Conservation (phyloP, 768 basidiomycete species). For the Russula earlei region DNA sequence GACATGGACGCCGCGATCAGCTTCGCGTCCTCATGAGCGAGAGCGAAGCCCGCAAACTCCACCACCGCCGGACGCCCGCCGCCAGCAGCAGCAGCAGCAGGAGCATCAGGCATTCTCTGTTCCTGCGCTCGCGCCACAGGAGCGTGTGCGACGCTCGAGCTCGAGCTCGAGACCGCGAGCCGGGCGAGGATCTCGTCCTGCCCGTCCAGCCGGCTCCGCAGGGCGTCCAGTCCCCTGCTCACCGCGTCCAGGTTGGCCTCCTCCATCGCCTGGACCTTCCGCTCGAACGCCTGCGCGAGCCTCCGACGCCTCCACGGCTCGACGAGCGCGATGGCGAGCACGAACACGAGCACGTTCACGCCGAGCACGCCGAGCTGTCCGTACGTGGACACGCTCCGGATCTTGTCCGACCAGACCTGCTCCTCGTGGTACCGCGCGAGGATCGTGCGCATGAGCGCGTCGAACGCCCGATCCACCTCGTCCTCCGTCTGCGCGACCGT, state of each 20-base stretch:
- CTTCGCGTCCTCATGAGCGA: neutral
- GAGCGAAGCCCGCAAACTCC: conserved; percentile 12
- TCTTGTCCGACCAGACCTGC: conserved; percentile 99
- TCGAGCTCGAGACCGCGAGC: neutral
- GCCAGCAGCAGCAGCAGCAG: neutral
- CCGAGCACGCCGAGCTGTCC: conserved; percentile 78
- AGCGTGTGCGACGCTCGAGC: too few species aligned
- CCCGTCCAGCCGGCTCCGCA: conserved; percentile 11
- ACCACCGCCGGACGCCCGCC: neutral
- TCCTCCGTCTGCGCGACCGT: conserved; percentile 63
- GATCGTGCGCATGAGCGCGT: conserved; percentile 79
- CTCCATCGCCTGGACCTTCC: conserved; percentile 51
- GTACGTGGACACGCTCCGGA: conserved; percentile 90
- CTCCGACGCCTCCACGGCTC: conserved; percentile 93
- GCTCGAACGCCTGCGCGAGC: conserved; percentile 84
- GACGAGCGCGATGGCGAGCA: conserved; percentile 81
- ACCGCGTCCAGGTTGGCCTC: conserved; percentile 30
- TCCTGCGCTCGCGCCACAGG: neutral
- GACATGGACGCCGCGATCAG: neutral
- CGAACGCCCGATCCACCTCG: conserved; percentile 80
- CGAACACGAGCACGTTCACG: conserved; percentile 84
- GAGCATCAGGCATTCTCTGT: neutral
- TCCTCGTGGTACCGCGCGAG: conserved; percentile 95
- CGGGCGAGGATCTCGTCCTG: conserved; percentile 4
- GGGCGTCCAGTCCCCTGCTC: neutral